phyloP scores from a whole-genome alignment of 331 rosid genomes.

The Rosa hybrid region DNA sequence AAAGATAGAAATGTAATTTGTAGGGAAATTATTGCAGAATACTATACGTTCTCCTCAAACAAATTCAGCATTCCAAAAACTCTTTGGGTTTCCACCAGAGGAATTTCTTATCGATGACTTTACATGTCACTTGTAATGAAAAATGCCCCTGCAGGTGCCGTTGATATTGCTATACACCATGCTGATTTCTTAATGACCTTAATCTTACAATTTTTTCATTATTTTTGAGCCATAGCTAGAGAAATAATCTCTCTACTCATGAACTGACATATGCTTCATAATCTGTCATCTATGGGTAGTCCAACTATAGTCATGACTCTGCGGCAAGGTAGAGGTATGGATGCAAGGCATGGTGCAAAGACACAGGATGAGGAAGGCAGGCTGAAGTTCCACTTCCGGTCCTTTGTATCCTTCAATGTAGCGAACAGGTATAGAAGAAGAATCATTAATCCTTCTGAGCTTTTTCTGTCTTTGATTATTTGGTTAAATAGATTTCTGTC shows the following conservation, averaged over 20 bases:
- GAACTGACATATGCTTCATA: slow-evolving; percentile 20
- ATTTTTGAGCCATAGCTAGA: slow-evolving; percentile 12
- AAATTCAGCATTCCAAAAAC: slow-evolving; percentile 92
- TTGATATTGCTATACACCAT: slow-evolving; percentile 20
- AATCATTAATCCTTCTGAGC: no score
- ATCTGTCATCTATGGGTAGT: slow-evolving; percentile 85
- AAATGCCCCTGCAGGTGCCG: slow-evolving; percentile 92
- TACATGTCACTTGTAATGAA: slow-evolving; percentile 89
- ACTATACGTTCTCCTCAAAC: slow-evolving; percentile 93
- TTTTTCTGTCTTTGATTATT: no score
- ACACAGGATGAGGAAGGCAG: slow-evolving; percentile 85
- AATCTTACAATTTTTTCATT: not conserved
- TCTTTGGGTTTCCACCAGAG: slow-evolving; percentile 89
- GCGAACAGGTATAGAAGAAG: no score
- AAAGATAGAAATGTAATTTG: no score
- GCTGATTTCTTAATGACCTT: slow-evolving; percentile 9
- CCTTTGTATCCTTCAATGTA: no score
- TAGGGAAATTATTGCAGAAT: slow-evolving; percentile 49
- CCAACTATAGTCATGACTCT: slow-evolving; percentile 80
- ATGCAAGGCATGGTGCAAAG: slow-evolving; percentile 92
- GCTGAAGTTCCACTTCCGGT: slow-evolving; percentile 85
- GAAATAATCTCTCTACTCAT: slow-evolving; percentile 13
- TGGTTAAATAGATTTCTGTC: no score
- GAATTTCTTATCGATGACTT: slow-evolving; percentile 97
- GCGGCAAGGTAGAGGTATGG: slow-evolving; percentile 80